phyloP scores from a whole-genome alignment of 768 basidiomycete species.

The Ramaria sp. region DNA sequence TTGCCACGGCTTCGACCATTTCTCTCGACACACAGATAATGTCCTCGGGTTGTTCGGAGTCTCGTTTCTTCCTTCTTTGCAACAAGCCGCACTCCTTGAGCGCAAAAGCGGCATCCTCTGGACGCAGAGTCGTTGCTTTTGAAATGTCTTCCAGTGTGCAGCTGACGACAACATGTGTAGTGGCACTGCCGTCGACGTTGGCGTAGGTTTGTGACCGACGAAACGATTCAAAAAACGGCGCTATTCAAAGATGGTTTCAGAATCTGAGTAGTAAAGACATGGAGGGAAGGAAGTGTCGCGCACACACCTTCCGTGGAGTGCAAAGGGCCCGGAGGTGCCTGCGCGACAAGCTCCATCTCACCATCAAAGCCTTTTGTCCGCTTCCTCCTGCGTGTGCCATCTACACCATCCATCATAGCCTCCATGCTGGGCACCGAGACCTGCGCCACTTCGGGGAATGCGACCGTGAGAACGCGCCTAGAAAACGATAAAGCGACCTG shows the following conservation, averaged over 20 bases:
- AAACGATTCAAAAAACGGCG: constrained; percentile 32
- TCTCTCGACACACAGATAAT: constrained; percentile 51
- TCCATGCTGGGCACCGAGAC: constrained; percentile 18
- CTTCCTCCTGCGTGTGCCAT: constrained; percentile 27
- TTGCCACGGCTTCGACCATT: constrained; percentile 57
- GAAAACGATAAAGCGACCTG: background rate
- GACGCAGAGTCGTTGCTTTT: constrained; percentile 64
- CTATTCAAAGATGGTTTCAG: constrained; percentile 6
- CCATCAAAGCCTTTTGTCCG: constrained; percentile 66
- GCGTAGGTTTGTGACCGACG: constrained; percentile 49
- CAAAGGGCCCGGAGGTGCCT: constrained; percentile 22
- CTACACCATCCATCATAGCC: constrained; percentile 18
- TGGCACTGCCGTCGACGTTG: constrained; percentile 58
- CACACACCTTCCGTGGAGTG: constrained; percentile 20
- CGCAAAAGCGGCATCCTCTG: constrained; percentile 84
- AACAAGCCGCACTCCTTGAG: constrained; percentile 81
- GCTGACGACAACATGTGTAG: constrained; percentile 52
- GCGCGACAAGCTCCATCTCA: constrained; percentile 35
- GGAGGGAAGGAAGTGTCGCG: background rate
- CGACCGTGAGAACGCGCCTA: constrained; percentile 48
- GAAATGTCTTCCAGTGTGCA: constrained; percentile 76
- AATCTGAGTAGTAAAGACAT: background rate
- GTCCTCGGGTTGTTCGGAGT: constrained; percentile 11
- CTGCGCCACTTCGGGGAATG: constrained; percentile 39
- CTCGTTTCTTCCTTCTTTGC: constrained; percentile 25